phyloP scores from a whole-genome alignment of 768 basidiomycete genomes.

The Cubamyces lactineus region DNA sequence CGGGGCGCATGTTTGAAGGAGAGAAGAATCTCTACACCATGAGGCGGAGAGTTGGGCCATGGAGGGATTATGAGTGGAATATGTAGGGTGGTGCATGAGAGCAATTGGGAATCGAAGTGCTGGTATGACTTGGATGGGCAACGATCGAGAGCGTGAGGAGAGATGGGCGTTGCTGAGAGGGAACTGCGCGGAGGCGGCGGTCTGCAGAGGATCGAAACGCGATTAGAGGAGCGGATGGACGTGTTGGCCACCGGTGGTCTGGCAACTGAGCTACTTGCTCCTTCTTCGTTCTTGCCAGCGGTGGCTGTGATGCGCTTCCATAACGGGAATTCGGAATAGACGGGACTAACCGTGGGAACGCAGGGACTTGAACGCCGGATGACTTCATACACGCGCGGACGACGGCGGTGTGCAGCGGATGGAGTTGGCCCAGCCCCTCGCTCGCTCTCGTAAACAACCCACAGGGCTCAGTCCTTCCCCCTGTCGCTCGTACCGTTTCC shows the following conservation, averaged over 20 bases:
- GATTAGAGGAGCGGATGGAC: too few relatives aligned
- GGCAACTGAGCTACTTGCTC: too few relatives aligned
- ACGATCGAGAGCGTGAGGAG: background rate
- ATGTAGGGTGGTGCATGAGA: background rate
- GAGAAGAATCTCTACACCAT: background rate
- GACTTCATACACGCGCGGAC: background rate
- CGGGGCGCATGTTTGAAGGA: background rate
- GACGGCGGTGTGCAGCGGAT: background rate
- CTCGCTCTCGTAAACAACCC: background rate
- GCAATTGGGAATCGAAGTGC: too few relatives aligned
- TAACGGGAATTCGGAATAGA: background rate
- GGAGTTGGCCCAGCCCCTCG: background rate
- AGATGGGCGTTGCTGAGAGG: too few relatives aligned
- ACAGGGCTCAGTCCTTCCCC: background rate
- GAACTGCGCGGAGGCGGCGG: too few relatives aligned
- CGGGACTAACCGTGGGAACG: background rate
- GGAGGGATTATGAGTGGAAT: background rate
- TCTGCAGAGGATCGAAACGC: too few relatives aligned
- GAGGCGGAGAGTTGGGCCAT: background rate
- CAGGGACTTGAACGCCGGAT: background rate
- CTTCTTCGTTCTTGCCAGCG: background rate
- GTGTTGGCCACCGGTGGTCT: too few relatives aligned
- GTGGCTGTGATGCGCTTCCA: background rate
- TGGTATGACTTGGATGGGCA: too few relatives aligned
- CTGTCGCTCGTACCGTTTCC: slow-evolving; percentile 8